Percentiles rank a stretch among this genome's conserved stretches.
Conservation (phyloP, 345 rosid species). For the Moricandia arvensis region DNA sequence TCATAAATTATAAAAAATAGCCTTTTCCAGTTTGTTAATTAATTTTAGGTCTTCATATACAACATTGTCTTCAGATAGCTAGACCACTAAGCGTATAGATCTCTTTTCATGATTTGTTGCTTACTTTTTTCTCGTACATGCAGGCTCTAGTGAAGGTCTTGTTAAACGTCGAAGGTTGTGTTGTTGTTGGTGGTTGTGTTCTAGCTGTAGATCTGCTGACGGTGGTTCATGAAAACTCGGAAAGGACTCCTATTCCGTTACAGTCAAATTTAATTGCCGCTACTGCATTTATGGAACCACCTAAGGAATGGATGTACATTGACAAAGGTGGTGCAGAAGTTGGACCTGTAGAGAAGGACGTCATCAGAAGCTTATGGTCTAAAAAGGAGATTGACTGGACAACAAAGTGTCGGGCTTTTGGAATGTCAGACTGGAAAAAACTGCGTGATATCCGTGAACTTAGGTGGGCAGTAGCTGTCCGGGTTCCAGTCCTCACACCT, state of each 20-base stretch:
- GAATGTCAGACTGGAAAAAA: constrained; percentile 96
- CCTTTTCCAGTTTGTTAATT: not conserved
- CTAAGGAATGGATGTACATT: constrained; percentile 93
- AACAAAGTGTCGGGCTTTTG: constrained; percentile 90
- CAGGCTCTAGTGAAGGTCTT: constrained; percentile 94
- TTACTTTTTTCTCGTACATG: constrained; percentile 30
- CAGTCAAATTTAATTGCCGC: constrained; percentile 98
- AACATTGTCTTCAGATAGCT: constrained; percentile 15
- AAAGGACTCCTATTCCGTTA: constrained; percentile 92
- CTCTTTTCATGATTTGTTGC: constrained; percentile 21
- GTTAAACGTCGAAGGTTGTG: constrained; percentile 89
- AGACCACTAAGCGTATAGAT: constrained; percentile 5
- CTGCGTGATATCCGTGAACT: constrained; percentile 97
- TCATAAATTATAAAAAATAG: not conserved
- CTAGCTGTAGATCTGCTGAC: constrained; percentile 98
- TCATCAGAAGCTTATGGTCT: constrained; percentile 92
- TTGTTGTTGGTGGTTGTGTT: constrained; percentile 96
- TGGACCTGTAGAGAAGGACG: constrained; percentile 97
- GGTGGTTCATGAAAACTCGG: constrained; percentile 92
- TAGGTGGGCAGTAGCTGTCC: constrained; percentile 88
- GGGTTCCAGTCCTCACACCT: constrained; percentile 94
- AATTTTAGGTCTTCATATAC: not conserved
- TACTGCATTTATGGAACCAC: constrained; percentile 98
- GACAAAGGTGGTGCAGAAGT: constrained; percentile 74
- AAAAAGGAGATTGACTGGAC: constrained; percentile 88